Evolutionary conservation across 163 green algal genomes (phyloP), one percentile per base, ranked within the genome.

Genomic region (Trebouxia gelatinosa): DNA sequence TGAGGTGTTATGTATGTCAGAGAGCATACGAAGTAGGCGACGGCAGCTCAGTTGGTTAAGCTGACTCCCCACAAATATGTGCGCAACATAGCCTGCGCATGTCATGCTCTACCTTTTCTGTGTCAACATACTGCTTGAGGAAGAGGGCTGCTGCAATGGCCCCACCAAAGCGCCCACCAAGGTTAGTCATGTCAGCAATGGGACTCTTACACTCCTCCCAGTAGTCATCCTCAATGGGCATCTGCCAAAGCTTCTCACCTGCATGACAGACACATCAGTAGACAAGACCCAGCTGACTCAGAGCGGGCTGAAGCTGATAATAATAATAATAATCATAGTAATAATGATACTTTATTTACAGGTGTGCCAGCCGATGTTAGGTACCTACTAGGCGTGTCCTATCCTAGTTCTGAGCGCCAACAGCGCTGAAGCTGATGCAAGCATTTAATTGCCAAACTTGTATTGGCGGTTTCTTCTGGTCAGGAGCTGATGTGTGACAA

Each of bases 111-210:
- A 81, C 82, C 51, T 92, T 90, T 70, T 97, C 89, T 0, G 75
- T 87, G 74, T 94, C 86, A 1, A 99, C 83, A 86, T 94, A 98
- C 85, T 97, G 83, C 78, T 97, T 91, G 34, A 99, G 85, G 84
- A 98, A 99, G 26, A 99, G 86, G 2, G 91, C 92, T 0, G 95
- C 96, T 6, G 92, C 97, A 85, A 99, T 99, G 66, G 88, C 82
- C 48, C 95, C 96, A 11, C 89, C 95, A 46, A 79, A 86, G 23
- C 93, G 83, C 34, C 85, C 43, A 2, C 37, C 58, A 40, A 78
- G 54, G 67, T 92, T 92, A 43, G 68, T 80, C 80, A 85, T 85
- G 57, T 85, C 80, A 39, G 78, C 82, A 50, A 95, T 83, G 26
- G 78, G 75, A 81, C 80, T 92, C 86, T 97, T 97, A 37, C 98